These are phyloP conservation scores for Sphagnurus paluster DNA, from an alignment of 1,284 basidiomycete genomes.

Conservation along the genomic window DNA sequence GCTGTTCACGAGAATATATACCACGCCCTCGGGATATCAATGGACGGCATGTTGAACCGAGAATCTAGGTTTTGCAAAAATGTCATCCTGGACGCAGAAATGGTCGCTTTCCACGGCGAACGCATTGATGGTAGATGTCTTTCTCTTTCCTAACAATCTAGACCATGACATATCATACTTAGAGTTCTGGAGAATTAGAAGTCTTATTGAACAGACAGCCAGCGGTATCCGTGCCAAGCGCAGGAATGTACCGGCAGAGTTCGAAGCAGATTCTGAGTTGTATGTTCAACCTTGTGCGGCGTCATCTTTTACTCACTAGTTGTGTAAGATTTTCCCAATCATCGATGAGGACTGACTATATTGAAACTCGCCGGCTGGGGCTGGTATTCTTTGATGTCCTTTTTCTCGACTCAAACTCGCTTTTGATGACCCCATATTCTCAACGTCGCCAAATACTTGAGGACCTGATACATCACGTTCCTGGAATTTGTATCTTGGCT, in stretches of 20 bases:
- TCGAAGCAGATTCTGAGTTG: slow-evolving; percentile 6
- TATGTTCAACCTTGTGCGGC: slow-evolving; percentile 4
- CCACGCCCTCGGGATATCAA: slow-evolving; percentile 54
- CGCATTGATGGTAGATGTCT: slow-evolving; percentile 56
- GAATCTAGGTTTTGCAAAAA: slow-evolving; percentile 37
- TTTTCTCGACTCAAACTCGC: slow-evolving; percentile 55
- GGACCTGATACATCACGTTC: slow-evolving; percentile 45
- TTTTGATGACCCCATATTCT: slow-evolving; percentile 58
- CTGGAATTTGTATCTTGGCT: slow-evolving; percentile 64
- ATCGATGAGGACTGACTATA: slow-evolving; percentile 49
- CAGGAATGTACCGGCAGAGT: slow-evolving; percentile 6
- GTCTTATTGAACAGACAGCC: slow-evolving; percentile 57
- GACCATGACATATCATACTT: background rate
- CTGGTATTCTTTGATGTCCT: slow-evolving; percentile 87
- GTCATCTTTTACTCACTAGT: background rate
- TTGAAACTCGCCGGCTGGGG: slow-evolving; percentile 60
- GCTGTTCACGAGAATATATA: slow-evolving; percentile 69
- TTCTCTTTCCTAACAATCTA: background rate
- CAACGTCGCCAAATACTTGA: slow-evolving; percentile 64
- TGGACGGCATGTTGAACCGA: slow-evolving; percentile 2
- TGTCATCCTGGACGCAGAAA: slow-evolving; percentile 84
- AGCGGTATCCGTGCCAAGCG: slow-evolving; percentile 42
- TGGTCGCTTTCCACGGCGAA: slow-evolving; percentile 76
- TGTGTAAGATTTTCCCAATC: slow-evolving; percentile 29
- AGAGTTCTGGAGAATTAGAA: slow-evolving; percentile 75